Evolutionary conservation across 305 asterid species (phyloP), one percentile per base, ranked within the genome.

Genomic region (Ajuga reptans): DNA sequence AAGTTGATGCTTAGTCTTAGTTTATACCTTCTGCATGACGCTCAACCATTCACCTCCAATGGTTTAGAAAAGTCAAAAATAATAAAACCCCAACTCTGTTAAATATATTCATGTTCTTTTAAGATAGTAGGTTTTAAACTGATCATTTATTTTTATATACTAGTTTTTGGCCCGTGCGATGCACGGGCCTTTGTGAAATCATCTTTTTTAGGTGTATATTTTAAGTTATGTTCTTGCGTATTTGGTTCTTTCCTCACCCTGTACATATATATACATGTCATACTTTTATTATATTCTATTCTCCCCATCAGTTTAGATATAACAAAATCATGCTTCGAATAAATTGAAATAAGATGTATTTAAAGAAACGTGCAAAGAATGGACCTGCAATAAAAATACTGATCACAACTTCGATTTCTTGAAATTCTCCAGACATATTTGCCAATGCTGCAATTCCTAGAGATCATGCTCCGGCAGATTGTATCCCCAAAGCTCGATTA

Each of bases 381-480:
- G 5, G 11, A 89, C 96, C 99, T 75, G 97, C 94, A 66, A 90
- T 70, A 47, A 92, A 92, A 64, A 90, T 84, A 82, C 88, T 81
- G 69, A 90, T 33, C 14, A 90, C 95, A 52, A 90, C 72, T 43
- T 86, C 76, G 55, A 81, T 69, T 81, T 92, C 95, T 80, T 75
- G 86, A n/a, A 29, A 75, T 21, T 33, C 51, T 21, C 98, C 97
- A 53, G 89, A 84, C 76, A 66, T 50, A 62, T 77, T 76, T 8
- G 94, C 77, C 76, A 87, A 76, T 37, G 79, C 87, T 33, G 93
- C 98, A 72, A 90, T 84, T 60, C 80, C 96, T 47, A 92, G 77
- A 59, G 98, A 88, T 16, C 90, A 88, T 50, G 86, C 94, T 76
- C 98, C 98, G 31, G 98, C 98, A 55, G 94, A 88, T 4, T 90